Conservation (phyloP, 176 grass and related monocot species). For the Cenchrus fungigraminus region DNA sequence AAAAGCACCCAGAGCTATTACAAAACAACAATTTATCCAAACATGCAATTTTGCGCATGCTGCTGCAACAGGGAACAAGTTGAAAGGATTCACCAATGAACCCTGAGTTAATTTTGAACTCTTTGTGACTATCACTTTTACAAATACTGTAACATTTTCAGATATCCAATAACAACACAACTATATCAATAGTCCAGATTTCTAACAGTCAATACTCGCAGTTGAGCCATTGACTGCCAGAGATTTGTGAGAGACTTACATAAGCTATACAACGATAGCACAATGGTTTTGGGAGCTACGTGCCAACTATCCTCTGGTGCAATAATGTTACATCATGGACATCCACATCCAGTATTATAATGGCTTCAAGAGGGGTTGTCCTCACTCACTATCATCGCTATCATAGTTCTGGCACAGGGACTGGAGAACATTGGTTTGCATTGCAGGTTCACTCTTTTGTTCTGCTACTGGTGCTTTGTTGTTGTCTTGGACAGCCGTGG, state of each 20-base stretch:
- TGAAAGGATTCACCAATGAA: neutral
- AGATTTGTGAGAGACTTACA: neutral
- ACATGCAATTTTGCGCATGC: neutral
- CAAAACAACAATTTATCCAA: neutral
- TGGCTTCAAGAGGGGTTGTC: neutral
- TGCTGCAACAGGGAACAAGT: neutral
- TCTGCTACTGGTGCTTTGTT: constrained; percentile 17
- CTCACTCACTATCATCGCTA: constrained; percentile 51
- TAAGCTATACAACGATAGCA: constrained; percentile 10
- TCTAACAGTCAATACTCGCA: neutral
- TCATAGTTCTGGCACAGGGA: constrained; percentile 55
- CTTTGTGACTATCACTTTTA: neutral
- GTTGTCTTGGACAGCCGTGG: neutral
- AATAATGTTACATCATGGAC: neutral
- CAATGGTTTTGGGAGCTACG: neutral
- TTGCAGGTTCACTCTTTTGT: constrained; percentile 4
- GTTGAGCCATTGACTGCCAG: constrained; percentile 2
- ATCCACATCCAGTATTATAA: neutral
- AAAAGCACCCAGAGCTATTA: no score
- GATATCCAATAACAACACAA: neutral
- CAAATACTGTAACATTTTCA: neutral
- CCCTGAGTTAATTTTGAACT: neutral
- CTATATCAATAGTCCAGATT: neutral
- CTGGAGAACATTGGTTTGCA: constrained; percentile 54
- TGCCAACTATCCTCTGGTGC: neutral